Evolutionary conservation across 768 basidiomycete genomes (phyloP), one percentile per base, ranked within the genome.

Genomic region (Tricholoma matsutake): DNA sequence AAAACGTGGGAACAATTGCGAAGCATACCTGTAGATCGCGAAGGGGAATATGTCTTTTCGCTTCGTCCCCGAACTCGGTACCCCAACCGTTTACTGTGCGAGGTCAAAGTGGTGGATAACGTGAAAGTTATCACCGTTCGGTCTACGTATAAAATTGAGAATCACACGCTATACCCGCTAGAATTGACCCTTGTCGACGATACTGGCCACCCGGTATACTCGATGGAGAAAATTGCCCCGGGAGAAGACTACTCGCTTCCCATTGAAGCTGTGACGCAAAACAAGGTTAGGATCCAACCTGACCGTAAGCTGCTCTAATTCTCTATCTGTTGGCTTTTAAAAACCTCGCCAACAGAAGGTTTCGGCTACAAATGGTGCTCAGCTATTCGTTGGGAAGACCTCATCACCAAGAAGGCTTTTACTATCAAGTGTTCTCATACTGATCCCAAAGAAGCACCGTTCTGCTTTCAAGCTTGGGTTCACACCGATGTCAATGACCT

Each of bases 301-400:
- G 93, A 98, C 71, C 92, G 96, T 96, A 71, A 76, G 92, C 74
- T 29, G 5, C 13, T 39, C 39, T 20, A 10, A 1, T 11, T 31
- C n/a, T 53, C n/a, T 51, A 9, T 28, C 55, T 8, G n/a, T 39
- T 56, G 43, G 35, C 32, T 47, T n/a, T 37, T 41, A 13, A 9
- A n/a, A 31, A 10, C 18, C 37, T 29, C 20, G 43, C 37, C 49
- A 67, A 22, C 65, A 97, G 96, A 94, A 73, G 97, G 97, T 14
- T 98, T 98, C 69, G 95, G 95, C 18, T 98, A 97, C 75, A 89
- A 86, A 68, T 98, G 96, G 96, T 95, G 91, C 51, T 75, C 83
- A 47, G 85, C 94, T 3, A 83, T 96, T 41, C 86, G 91, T 56
- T 96, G 94, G 84, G 93, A 97, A 66, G 95, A 97, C 65, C 78